Conservation (phyloP, 1,284 basidiomycete species). For the Mycosarcoma maydis region DNA sequence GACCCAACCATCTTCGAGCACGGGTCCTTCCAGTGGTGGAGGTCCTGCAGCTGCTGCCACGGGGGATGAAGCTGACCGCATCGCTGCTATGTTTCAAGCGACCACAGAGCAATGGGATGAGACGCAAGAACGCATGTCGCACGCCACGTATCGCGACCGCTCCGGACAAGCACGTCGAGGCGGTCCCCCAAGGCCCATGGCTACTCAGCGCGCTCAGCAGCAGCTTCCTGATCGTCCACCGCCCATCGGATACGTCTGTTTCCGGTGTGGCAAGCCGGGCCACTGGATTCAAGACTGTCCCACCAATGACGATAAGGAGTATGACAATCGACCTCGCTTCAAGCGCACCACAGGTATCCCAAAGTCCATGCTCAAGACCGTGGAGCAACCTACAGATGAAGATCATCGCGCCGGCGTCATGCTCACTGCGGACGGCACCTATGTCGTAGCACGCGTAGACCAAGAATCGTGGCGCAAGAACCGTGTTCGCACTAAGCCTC, state of each 20-base stretch:
- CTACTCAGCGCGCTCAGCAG: slow-evolving; percentile 32
- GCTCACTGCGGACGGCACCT: slow-evolving; percentile 65
- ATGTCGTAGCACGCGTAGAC: slow-evolving; percentile 64
- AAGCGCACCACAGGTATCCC: slow-evolving; percentile 98
- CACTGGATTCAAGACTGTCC: slow-evolving; percentile 99
- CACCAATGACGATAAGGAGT: slow-evolving; percentile 93
- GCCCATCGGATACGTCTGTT: slow-evolving; percentile 91
- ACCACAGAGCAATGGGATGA: slow-evolving; percentile 92
- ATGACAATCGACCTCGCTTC: slow-evolving; percentile 91
- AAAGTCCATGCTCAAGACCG: slow-evolving; percentile 93
- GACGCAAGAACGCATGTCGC: slow-evolving; percentile 95
- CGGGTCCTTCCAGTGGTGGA: neutral
- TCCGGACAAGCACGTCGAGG: slow-evolving; percentile 57
- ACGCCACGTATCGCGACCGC: slow-evolving; percentile 68
- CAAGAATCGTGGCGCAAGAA: slow-evolving; percentile 60
- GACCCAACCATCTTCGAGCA: neutral
- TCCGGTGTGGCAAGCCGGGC: slow-evolving; percentile 91
- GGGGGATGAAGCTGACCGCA: slow-evolving; percentile 67
- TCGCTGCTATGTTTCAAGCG: slow-evolving; percentile 94
- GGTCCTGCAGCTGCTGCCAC: slow-evolving; percentile 22
- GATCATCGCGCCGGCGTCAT: slow-evolving; percentile 59
- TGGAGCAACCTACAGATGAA: slow-evolving; percentile 73
- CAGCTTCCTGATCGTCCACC: slow-evolving; percentile 56
- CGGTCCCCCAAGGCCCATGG: slow-evolving; percentile 48
- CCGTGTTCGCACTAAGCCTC: slow-evolving; percentile 53